These are phyloP conservation scores for Diaporthe ampelina DNA, from an alignment of 2,329 filamentous ascomycete species.

Conservation along the genomic window DNA sequence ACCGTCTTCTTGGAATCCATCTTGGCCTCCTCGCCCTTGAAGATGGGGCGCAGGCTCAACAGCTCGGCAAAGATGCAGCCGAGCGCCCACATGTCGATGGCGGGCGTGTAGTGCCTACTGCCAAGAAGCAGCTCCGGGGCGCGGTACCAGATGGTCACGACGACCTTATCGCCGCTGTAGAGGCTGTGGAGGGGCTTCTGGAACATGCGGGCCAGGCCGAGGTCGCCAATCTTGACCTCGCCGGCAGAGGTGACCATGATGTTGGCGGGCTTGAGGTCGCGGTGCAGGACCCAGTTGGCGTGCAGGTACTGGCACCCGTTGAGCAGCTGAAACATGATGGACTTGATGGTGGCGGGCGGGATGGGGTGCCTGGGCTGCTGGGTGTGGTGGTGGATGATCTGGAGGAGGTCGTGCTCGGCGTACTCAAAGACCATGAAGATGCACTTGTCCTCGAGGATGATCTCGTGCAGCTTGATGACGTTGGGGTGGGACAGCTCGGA, in stretches of 20 bases:
- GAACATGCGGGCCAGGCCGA: slow-evolving; percentile 92
- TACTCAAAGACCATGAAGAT: slow-evolving; percentile 99
- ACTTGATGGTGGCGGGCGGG: slow-evolving; percentile 88
- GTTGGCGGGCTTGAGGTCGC: slow-evolving; percentile 85
- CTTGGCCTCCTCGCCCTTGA: slow-evolving; percentile 98
- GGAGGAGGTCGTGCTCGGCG: slow-evolving; percentile 95
- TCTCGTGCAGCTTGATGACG: slow-evolving; percentile 91
- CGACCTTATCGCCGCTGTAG: slow-evolving; percentile 96
- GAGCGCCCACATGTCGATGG: slow-evolving; percentile 97
- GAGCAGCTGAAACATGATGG: slow-evolving; percentile 94
- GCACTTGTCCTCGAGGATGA: slow-evolving; percentile 97
- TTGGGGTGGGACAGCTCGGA: slow-evolving; percentile 91
- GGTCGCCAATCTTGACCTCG: slow-evolving; percentile 93
- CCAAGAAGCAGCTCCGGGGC: slow-evolving; percentile 94
- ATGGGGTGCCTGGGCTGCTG: slow-evolving; percentile 90
- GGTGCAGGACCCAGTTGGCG: slow-evolving; percentile 96
- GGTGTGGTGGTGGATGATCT: slow-evolving; percentile 98
- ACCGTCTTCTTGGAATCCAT: slow-evolving; percentile 99
- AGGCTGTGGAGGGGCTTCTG: slow-evolving; percentile 93
- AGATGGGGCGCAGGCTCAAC: slow-evolving; percentile 90
- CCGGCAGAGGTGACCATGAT: slow-evolving; percentile 96
- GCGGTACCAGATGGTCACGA: slow-evolving; percentile 99
- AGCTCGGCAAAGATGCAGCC: slow-evolving; percentile 98
- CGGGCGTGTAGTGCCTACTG: slow-evolving; percentile 95
- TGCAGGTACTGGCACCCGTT: slow-evolving; percentile 96